phyloP scores from a whole-genome alignment of 176 grass and related monocot species.

The Oryza glaberrima region DNA sequence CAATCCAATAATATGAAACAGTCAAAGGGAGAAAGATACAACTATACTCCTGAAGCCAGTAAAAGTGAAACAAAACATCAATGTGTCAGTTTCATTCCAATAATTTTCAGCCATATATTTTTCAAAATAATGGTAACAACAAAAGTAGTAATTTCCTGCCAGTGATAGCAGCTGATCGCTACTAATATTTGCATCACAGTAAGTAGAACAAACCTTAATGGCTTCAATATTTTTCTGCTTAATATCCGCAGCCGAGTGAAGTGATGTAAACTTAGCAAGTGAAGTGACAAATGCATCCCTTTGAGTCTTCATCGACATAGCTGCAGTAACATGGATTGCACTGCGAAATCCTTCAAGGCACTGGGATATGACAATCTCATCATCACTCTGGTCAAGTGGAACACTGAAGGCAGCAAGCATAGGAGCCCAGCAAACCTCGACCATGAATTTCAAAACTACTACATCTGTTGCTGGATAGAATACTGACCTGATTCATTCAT shows the following conservation, averaged over 20 bases:
- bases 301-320: conserved; percentile 99
- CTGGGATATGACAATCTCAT: conserved; percentile 79
- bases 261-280: conserved; percentile 97
- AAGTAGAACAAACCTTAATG: conserved; percentile 80
- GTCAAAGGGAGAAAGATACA: conserved; percentile 16
- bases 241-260: conserved; percentile 94
- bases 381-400: conserved; percentile 92
- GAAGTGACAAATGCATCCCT: conserved; percentile 97
- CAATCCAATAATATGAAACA: not conserved
- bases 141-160: conserved; percentile 24
- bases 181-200: conserved; percentile 28
- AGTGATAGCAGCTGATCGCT: not conserved
- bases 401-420: conserved; percentile 99
- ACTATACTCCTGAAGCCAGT: not conserved
- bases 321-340: conserved; percentile 97
- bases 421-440: conserved; percentile 98
- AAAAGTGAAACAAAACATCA: conserved; percentile 26
- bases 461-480: conserved; percentile 98
- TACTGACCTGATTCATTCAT: conserved; percentile 76
- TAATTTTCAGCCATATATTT: conserved; percentile 8
- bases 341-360: conserved; percentile 95
- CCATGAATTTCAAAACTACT: conserved; percentile 96
- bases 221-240: conserved; percentile 97
- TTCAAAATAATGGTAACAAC: conserved; percentile 11
- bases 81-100: conserved; percentile 4